These are phyloP conservation scores for Torulaspora quercuum DNA, from an alignment of 805 yeast species.

Conservation along the genomic window DNA sequence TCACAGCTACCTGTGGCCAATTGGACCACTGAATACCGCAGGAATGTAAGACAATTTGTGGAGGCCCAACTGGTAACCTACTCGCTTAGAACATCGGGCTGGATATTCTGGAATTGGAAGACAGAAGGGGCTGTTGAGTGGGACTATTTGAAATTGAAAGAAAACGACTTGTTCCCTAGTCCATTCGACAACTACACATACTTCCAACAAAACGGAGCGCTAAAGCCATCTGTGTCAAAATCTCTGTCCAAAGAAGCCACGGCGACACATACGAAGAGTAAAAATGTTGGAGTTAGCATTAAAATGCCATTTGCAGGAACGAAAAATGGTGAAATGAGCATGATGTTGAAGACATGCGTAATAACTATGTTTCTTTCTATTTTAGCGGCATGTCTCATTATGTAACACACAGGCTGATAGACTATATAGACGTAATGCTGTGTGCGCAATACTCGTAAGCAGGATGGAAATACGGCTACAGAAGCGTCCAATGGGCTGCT, in stretches of 20 bases:
- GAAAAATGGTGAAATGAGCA: background rate
- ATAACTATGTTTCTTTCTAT: background rate
- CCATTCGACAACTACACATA: slow-evolving; percentile 57
- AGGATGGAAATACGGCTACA: too few relatives aligned
- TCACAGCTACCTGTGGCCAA: slow-evolving; percentile 35
- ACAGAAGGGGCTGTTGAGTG: slow-evolving; percentile 65
- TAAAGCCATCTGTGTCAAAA: slow-evolving; percentile 14
- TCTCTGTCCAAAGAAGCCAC: slow-evolving; percentile 20
- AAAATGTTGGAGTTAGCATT: slow-evolving; percentile 2
- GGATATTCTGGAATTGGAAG: slow-evolving; percentile 71
- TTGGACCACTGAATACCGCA: slow-evolving; percentile 45
- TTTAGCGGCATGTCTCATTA: slow-evolving; percentile 1
- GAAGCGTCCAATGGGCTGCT: too few relatives aligned
- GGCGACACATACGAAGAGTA: slow-evolving; percentile 10
- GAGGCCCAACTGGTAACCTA: slow-evolving; percentile 61
- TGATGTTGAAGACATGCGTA: slow-evolving; percentile 1
- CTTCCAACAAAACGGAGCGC: slow-evolving; percentile 29
- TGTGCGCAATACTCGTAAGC: too few relatives aligned
- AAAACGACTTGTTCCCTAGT: slow-evolving; percentile 54
- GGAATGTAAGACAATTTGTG: slow-evolving; percentile 49
- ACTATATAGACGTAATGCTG: too few relatives aligned
- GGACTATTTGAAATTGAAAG: slow-evolving; percentile 54
- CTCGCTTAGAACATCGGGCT: slow-evolving; percentile 48
- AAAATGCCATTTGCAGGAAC: too few relatives aligned
- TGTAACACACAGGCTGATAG: background rate